phyloP scores from a whole-genome alignment of 1,139 yeast species.

The Yamadazyma membranifaciens region DNA sequence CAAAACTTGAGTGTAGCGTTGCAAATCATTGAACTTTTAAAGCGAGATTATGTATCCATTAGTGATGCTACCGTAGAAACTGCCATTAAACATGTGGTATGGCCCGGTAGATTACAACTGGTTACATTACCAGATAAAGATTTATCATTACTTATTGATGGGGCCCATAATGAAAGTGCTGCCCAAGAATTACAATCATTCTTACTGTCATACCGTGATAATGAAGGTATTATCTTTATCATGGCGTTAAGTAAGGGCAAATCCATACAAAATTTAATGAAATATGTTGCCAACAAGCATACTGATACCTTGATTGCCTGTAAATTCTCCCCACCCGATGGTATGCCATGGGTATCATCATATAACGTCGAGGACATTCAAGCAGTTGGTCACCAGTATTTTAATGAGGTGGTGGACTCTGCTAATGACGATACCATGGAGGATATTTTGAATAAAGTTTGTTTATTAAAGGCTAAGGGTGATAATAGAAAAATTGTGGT shows the following conservation, averaged over 20 bases:
- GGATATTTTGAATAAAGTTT: slow-evolving; percentile 20
- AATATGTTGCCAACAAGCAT: slow-evolving; percentile 42
- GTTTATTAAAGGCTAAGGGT: slow-evolving; percentile 17
- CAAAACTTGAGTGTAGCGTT: slow-evolving; percentile 71
- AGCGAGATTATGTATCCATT: slow-evolving; percentile 18
- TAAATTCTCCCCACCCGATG: slow-evolving; percentile 65
- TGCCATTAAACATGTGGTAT: slow-evolving; percentile 52
- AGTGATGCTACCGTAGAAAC: slow-evolving; percentile 31
- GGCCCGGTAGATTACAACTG: slow-evolving; percentile 67
- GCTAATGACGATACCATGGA: slow-evolving; percentile 10
- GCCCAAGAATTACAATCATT: slow-evolving; percentile 60
- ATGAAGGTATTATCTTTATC: slow-evolving; percentile 53
- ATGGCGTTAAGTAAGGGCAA: slow-evolving; percentile 80
- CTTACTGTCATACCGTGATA: slow-evolving; percentile 20
- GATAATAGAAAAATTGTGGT: slow-evolving; percentile 47
- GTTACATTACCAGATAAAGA: slow-evolving; percentile 24
- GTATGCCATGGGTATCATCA: slow-evolving; percentile 89
- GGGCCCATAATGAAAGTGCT: slow-evolving; percentile 90
- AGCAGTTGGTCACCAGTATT: slow-evolving; percentile 23
- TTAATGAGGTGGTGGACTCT: slow-evolving; percentile 24
- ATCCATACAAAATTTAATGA: slow-evolving; percentile 49
- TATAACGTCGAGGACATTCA: slow-evolving; percentile 39
- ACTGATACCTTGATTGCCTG: slow-evolving; percentile 63
- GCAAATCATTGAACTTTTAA: slow-evolving; percentile 46
- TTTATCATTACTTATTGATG: slow-evolving; percentile 54